phyloP scores from a whole-genome alignment of 768 basidiomycete species.

The Amanita jacksonii region DNA sequence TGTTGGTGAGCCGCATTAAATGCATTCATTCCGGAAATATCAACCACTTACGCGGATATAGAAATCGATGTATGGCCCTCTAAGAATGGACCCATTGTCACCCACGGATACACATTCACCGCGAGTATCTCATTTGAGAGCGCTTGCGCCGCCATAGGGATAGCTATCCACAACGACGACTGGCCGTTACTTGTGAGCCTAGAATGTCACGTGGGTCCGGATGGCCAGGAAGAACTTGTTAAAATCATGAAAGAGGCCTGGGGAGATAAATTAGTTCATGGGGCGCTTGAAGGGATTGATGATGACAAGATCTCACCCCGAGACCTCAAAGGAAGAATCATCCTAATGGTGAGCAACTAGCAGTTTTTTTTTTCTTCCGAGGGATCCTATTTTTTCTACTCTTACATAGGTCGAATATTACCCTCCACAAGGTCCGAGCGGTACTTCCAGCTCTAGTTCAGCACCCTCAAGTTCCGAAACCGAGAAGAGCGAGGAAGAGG shows the following conservation, averaged over 20 bases:
- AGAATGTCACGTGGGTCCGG: conserved; percentile 50
- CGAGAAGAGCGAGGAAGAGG: too few relatives aligned
- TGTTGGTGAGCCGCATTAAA: conserved; percentile 32
- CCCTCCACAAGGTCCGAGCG: conserved; percentile 22
- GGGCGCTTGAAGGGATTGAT: conserved; percentile 26
- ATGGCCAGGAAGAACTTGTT: conserved; percentile 45
- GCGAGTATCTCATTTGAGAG: conserved; percentile 39
- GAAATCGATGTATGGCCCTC: conserved; percentile 65
- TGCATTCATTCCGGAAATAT: too few relatives aligned
- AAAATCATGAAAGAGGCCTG: conserved; percentile 38
- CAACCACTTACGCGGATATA: too few relatives aligned
- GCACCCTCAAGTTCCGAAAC: conserved; percentile 18
- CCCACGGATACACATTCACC: conserved; percentile 52
- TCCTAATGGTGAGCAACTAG: conserved; percentile 41
- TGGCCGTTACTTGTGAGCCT: conserved; percentile 55
- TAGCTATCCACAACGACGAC: conserved; percentile 27
- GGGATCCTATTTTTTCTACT: neutral
- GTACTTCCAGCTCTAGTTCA: conserved; percentile 12
- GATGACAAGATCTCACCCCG: conserved; percentile 31
- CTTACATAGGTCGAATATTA: conserved; percentile 61
- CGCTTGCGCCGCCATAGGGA: conserved; percentile 44
- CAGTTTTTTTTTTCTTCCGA: neutral
- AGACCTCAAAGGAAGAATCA: conserved; percentile 41
- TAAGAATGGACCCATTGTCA: conserved; percentile 42
- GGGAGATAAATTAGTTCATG: conserved; percentile 41